Conservation (phyloP, 768 basidiomycete species). For the Clavulina sp. region DNA sequence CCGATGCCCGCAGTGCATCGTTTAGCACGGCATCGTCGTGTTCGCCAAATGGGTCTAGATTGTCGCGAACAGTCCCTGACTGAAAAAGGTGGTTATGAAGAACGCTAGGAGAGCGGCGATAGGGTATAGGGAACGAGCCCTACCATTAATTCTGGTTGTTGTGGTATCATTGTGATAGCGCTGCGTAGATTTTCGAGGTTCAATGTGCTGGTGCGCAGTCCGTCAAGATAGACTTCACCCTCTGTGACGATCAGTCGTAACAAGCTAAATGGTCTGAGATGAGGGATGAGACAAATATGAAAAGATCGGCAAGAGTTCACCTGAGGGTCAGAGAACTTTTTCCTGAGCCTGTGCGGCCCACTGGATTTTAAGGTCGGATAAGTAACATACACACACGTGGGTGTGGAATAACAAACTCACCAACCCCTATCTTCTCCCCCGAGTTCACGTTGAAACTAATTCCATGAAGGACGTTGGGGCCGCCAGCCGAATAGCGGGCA, state of each 20-base stretch:
- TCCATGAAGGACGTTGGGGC: constrained; percentile 42
- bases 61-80: constrained; percentile 37
- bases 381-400: not conserved
- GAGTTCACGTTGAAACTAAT: constrained; percentile 38
- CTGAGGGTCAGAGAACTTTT: constrained; percentile 35
- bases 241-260: constrained; percentile 40
- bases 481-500: constrained; percentile 33
- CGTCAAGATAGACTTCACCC: constrained; percentile 39
- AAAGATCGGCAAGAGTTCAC: no score
- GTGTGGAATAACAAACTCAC: constrained; percentile 17
- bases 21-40: constrained; percentile 37
- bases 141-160: constrained; percentile 31
- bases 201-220: constrained; percentile 28
- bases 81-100: not conserved
- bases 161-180: constrained; percentile 46
- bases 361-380: constrained; percentile 13
- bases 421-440: constrained; percentile 45
- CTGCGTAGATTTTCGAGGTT: constrained; percentile 39
- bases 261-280: constrained; percentile 33
- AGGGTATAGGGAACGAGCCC: constrained; percentile 16
- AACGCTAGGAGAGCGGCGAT: not conserved
- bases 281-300: no score
- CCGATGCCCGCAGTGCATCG: constrained; percentile 30
- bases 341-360: constrained; percentile 43
- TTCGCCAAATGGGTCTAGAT: constrained; percentile 42